A percentile compares a stretch with the other conserved stretches of the same genome.
These are phyloP conservation scores for Debaryomyces robertsiae DNA, from an alignment of 1,139 yeast species.

Conservation along the genomic window DNA sequence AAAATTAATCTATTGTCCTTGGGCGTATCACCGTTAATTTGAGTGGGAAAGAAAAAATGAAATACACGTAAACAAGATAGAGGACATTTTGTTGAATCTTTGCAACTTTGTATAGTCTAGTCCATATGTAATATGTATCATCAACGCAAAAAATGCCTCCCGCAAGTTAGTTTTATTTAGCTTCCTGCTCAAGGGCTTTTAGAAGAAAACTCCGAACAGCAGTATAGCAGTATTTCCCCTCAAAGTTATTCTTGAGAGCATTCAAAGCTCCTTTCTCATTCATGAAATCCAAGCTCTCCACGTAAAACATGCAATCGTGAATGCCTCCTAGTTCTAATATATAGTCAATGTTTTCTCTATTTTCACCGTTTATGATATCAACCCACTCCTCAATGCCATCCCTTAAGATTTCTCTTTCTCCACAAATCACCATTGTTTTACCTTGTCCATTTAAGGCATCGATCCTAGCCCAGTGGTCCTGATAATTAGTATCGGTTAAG, in stretches of 20 bases:
- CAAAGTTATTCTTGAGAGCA: conserved; percentile 31
- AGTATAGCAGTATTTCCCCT: conserved; percentile 26
- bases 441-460: conserved; percentile 29
- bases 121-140: too few species aligned
- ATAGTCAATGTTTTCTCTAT: conserved; percentile 22
- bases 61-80: too few species aligned
- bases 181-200: neutral
- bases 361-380: conserved; percentile 19
- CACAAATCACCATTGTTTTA: conserved; percentile 34
- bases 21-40: too few species aligned
- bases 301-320: conserved; percentile 33
- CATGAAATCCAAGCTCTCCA: conserved; percentile 32
- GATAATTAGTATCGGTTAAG: conserved; percentile 27
- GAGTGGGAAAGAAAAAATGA: too few species aligned
- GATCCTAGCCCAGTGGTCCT: conserved; percentile 34
- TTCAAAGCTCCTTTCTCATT: conserved; percentile 24
- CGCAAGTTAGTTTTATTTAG: too few species aligned
- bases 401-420: conserved; percentile 42
- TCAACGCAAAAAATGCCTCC: too few species aligned
- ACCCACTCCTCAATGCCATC: conserved; percentile 29
- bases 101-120: too few species aligned
- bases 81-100: too few species aligned
- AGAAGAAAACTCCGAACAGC: conserved; percentile 9
- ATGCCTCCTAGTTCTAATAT: conserved; percentile 35
- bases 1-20: too few species aligned